Evolutionary conservation across 768 basidiomycete genomes (phyloP), one percentile per base, ranked within the genome.

Genomic region (Podaxis sp.): DNA sequence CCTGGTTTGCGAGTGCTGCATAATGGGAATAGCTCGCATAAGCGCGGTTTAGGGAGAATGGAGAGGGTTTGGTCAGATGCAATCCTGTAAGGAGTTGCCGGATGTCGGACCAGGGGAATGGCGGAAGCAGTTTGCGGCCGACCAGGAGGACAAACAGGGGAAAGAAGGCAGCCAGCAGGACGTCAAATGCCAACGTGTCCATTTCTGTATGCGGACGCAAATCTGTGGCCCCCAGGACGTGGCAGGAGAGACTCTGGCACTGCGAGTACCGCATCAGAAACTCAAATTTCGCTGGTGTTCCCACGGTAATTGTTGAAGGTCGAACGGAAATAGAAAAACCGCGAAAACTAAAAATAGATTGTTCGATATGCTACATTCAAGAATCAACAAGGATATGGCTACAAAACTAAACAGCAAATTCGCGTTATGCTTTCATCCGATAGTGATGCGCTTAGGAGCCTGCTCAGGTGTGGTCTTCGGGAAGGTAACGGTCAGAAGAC

Each of bases 401-500:
- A n/a, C 17, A 22, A 59, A 17, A 30, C 30, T 42, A 26, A 49
- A 28, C 24, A 48, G 28, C 15, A 19, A 46, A 9, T 46, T 28
- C 15, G 6, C 2, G n/a, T 13, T 13, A 12, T 38, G 17, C 33
- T 36, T 60, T 77, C 63, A 79, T 28, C 69, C 65, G 59, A 79
- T 73, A 3, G 73, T 61, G 64, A 80, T 77, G 69, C 72, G 68
- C 71, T 71, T 72, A 0, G 71, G 68, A 4, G 68, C 68, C 17
- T 68, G 63, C 28, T 80, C 77, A 15, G 78, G 69, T 7, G 73
- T 70, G 19, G 74, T 70, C 72, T 82, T 85, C 4, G 84, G 85
- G 79, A 83, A 86, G 1, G 80, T 80, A 33, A 86, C 73, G 9
- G 75, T 81, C 65, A 86, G 68, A n/a, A 84, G 65, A 1, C 85